A percentile compares a stretch with the other conserved stretches of the same genome.
Evolutionary conservation across 2,329 filamentous ascomycete genomes (phyloP).

Genomic region (Hymenoscyphus repandus): DNA sequence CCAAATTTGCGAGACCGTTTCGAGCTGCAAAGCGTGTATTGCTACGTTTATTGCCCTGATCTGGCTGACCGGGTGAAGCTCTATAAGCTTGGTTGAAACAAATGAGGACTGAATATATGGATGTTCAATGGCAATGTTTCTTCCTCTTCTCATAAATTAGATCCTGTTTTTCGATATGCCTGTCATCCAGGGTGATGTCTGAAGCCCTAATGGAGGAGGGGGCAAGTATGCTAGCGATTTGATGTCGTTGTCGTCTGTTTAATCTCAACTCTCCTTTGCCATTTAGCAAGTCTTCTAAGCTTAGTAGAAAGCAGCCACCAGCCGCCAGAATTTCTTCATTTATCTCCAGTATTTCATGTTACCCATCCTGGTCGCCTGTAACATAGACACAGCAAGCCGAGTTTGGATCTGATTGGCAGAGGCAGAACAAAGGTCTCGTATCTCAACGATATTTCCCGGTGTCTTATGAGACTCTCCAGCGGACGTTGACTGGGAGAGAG

Average conservation of each 20-base stretch:
- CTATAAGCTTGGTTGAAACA: background rate
- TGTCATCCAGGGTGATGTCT: constrained; percentile 22
- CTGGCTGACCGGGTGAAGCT: background rate
- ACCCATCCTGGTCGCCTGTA: constrained; percentile 11
- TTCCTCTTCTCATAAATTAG: constrained; percentile 17
- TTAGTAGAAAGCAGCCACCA: constrained; percentile 5
- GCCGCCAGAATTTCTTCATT: background rate
- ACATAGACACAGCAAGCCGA: constrained; percentile 16
- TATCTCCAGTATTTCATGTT: constrained; percentile 6
- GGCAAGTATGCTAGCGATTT: constrained; percentile 20
- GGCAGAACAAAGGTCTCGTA: constrained; percentile 18
- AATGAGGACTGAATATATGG: constrained; percentile 19
- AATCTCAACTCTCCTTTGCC: constrained; percentile 2
- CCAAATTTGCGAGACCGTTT: constrained; percentile 15
- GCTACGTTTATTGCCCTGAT: background rate
- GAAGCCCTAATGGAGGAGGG: constrained; percentile 23
- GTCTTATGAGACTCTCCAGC: too few relatives aligned
- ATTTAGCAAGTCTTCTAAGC: constrained; percentile 17
- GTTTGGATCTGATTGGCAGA: background rate
- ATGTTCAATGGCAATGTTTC: constrained; percentile 13
- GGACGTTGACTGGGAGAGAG: constrained; percentile 14
- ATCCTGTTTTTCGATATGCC: constrained; percentile 21
- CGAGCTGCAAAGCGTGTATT: constrained; percentile 6
- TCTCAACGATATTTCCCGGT: constrained; percentile 3
- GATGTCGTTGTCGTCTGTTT: constrained; percentile 19